Percentiles rank a stretch among this genome's conserved stretches.
These are phyloP conservation scores for Drosera capensis DNA, from an alignment of 148 eudicot species.

Conservation along the genomic window DNA sequence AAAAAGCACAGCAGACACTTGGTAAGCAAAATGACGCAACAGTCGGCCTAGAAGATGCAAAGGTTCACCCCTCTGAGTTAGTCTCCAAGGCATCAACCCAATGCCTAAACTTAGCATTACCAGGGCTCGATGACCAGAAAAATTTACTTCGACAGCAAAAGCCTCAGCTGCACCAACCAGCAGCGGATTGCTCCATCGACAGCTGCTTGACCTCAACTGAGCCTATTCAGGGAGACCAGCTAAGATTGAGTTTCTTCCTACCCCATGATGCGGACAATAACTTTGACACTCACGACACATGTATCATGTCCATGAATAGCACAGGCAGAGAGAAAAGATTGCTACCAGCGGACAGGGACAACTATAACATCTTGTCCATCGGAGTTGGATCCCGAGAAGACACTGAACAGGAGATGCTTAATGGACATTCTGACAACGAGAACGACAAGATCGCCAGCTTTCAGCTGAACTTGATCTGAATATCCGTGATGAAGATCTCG, in stretches of 20 bases:
- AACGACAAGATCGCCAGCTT: constrained; percentile 27
- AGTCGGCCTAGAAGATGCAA: constrained; percentile 68
- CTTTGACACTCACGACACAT: too few species aligned
- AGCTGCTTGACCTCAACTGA: constrained; percentile 74
- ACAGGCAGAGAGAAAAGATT: constrained; percentile 13
- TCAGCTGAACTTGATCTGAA: constrained; percentile 51
- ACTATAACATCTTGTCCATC: constrained; percentile 39
- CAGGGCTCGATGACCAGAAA: constrained; percentile 45
- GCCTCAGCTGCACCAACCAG: constrained; percentile 29
- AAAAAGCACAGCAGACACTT: constrained; percentile 79
- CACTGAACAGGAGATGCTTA: constrained; percentile 16
- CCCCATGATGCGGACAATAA: constrained; percentile 12
- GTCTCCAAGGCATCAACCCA: constrained; percentile 65
- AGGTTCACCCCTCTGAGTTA: constrained; percentile 62
- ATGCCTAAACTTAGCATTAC: constrained; percentile 46
- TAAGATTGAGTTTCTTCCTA: constrained; percentile 29
- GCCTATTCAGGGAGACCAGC: constrained; percentile 28
- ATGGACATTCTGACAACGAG: constrained; percentile 20
- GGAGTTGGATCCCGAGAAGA: constrained; percentile 38
- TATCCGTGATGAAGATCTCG: constrained; percentile 33
- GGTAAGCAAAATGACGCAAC: constrained; percentile 64
- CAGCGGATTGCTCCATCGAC: constrained; percentile 46
- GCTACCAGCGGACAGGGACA: constrained; percentile 13
- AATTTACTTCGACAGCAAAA: constrained; percentile 26
- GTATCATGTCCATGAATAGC: constrained; percentile 8